Base-by-base conservation (phyloP, 1,284 basidiomycete genomes). In the Ustilago curta region DNA sequence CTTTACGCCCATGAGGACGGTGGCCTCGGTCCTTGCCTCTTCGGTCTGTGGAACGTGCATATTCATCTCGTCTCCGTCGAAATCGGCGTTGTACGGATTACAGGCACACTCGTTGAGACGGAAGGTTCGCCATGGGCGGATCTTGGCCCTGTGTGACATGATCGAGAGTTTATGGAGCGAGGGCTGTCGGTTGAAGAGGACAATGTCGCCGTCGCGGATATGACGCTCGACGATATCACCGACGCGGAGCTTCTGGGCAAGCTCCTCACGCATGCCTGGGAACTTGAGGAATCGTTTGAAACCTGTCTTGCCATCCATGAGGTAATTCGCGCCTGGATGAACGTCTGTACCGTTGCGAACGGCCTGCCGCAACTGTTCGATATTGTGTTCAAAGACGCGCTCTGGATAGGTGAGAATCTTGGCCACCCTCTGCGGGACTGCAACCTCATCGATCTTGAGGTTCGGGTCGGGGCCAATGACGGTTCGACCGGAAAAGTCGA, bases 11-110 rank as follows among this genome's bases (percentile, higher is more conserved):
- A 99, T 99, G 42, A 99, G 90, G 83, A 97, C 93, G 31, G 97
- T 90, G 0, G 97, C 97, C 86, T 99, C 97, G 3, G 96, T 97
- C 55, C 97, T 89, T 1, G 97, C 95, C 87, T 99, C 97, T 85
- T 99, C 97, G 0, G 97, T 99, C 85, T 99, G 97, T 0, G 97
- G 97, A 2, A 99, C 94, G 86, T 99, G 84, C 77, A 99, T 88
- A 86, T 99, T 99, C 97, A 99, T 99, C 86, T 99, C 97, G 85
- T 99, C 97, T 73, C 97, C 97, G 84, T 99, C 97, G 82, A 99
- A 99, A 87, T 99, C 97, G 59, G 97, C 97, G 84, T 98, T 98
- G 87, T 99, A 99, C 2, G 97, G 97, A 56, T 94, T 96, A 86
- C 97, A 99, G 9, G 97, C 97, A 90, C 97, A 99, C 85, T 99